Evolutionary conservation across 2,329 filamentous ascomycete genomes (phyloP).

Genomic region (Pseudocercospora fuligena): DNA sequence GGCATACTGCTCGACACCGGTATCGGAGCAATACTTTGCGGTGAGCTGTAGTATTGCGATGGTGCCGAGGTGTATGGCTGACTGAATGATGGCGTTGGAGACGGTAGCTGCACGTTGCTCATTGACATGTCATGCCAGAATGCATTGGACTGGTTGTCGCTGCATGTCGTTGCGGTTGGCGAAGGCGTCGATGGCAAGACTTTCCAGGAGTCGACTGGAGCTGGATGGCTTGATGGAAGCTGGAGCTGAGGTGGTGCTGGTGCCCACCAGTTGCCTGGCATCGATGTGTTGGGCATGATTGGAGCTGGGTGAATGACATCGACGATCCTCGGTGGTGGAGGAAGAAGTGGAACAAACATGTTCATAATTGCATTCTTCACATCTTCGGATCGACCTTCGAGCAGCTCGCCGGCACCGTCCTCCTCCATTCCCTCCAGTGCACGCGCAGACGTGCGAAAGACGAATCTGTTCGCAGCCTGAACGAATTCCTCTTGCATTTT

Average conservation of each 20-base stretch:
- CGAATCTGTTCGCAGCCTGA: constrained; percentile 95
- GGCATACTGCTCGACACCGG: constrained; percentile 86
- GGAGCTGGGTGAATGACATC: constrained; percentile 87
- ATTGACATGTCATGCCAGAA: constrained; percentile 82
- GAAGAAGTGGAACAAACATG: constrained; percentile 82
- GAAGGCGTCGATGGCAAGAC: constrained; percentile 87
- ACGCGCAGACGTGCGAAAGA: constrained; percentile 85
- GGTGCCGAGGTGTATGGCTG: constrained; percentile 68
- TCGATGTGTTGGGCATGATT: constrained; percentile 75
- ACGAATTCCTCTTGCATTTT: constrained; percentile 97
- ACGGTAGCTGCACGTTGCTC: constrained; percentile 72
- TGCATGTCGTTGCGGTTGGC: constrained; percentile 68
- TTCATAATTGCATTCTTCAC: constrained; percentile 85
- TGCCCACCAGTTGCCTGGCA: constrained; percentile 78
- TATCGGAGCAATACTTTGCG: constrained; percentile 73
- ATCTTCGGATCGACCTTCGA: constrained; percentile 88
- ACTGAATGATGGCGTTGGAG: constrained; percentile 79
- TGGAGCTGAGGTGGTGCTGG: constrained; percentile 57
- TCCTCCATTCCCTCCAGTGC: constrained; percentile 96
- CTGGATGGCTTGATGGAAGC: constrained; percentile 67
- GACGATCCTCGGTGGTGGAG: constrained; percentile 85
- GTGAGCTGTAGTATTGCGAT: constrained; percentile 75
- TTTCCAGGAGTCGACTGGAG: constrained; percentile 84
- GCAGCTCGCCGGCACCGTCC: constrained; percentile 90
- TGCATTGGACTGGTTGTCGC: constrained; percentile 70